A percentile compares a stretch with the other conserved stretches of the same genome.
Evolutionary conservation across 1,284 basidiomycete species (phyloP).

Genomic region (Sporisorium iseilematis-ciliati): DNA sequence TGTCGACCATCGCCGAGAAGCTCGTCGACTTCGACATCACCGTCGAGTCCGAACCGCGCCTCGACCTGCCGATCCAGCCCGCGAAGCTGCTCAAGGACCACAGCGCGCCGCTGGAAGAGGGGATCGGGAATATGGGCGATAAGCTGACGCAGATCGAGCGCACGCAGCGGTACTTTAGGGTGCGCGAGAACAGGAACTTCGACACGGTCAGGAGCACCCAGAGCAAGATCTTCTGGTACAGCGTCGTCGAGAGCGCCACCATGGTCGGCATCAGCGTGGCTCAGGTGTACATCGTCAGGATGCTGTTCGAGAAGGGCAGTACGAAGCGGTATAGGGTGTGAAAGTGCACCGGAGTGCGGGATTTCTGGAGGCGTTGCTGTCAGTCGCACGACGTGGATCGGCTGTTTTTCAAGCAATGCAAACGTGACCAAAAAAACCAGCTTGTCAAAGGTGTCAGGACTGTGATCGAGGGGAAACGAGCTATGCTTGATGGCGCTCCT

Average conservation of each 20-base stretch:
- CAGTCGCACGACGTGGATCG: too few species aligned
- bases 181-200: conserved; percentile 67
- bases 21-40: conserved; percentile 69
- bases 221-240: conserved; percentile 65
- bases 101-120: conserved; percentile 64
- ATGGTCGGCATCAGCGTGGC: conserved; percentile 64
- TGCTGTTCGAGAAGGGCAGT: conserved; percentile 62
- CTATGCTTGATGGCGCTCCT: too few species aligned
- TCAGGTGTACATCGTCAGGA: conserved; percentile 64
- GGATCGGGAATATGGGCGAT: conserved; percentile 53
- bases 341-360: too few species aligned
- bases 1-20: conserved; percentile 60
- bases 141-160: conserved; percentile 57
- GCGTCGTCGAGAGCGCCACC: conserved; percentile 57
- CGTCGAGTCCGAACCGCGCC: conserved; percentile 67
- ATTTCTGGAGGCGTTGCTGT: too few species aligned
- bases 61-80: conserved; percentile 62
- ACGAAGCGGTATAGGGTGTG: conserved; percentile 66
- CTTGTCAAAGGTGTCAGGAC: too few species aligned
- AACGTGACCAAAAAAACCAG: too few species aligned
- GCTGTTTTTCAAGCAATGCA: not conserved
- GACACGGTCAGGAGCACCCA: conserved; percentile 63
- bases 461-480: too few species aligned
- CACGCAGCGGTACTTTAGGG: conserved; percentile 67
- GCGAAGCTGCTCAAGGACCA: conserved; percentile 61